phyloP scores from a whole-genome alignment of 208 protist genomes.

The Acanthamoeba sp. region DNA sequence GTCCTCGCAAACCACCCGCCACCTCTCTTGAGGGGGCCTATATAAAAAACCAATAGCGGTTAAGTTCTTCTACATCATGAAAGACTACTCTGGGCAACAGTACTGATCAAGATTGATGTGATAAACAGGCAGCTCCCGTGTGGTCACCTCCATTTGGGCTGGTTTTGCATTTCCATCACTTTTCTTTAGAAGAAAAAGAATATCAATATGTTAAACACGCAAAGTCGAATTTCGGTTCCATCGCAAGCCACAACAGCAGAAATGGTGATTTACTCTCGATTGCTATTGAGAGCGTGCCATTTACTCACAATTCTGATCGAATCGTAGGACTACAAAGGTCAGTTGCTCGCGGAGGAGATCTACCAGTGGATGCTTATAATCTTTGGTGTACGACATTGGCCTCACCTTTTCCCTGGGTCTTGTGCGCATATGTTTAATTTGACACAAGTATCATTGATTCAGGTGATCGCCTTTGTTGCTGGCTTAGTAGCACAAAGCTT shows the following conservation, averaged over 20 bases:
- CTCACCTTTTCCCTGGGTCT: background rate
- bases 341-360: background rate
- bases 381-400: background rate
- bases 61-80: too few relatives aligned
- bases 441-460: background rate
- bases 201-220: too few relatives aligned
- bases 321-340: constrained; percentile 32
- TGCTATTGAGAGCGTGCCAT: too few relatives aligned
- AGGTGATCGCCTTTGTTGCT: background rate
- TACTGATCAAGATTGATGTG: background rate
- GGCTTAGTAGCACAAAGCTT: background rate
- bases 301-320: background rate
- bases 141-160: background rate
- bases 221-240: too few relatives aligned
- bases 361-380: constrained; percentile 38
- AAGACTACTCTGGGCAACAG: background rate
- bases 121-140: background rate
- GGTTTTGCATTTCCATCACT: background rate
- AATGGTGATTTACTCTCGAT: too few relatives aligned
- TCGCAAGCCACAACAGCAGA: too few relatives aligned
- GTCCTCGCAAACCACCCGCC: background rate
- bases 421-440: background rate
- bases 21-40: background rate
- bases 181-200: background rate
- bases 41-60: background rate